Percentiles rank a stretch among this genome's conserved stretches.
These are phyloP conservation scores for Papiliotrema flavescens DNA, from an alignment of 1,284 basidiomycete genomes.

Conservation along the genomic window DNA sequence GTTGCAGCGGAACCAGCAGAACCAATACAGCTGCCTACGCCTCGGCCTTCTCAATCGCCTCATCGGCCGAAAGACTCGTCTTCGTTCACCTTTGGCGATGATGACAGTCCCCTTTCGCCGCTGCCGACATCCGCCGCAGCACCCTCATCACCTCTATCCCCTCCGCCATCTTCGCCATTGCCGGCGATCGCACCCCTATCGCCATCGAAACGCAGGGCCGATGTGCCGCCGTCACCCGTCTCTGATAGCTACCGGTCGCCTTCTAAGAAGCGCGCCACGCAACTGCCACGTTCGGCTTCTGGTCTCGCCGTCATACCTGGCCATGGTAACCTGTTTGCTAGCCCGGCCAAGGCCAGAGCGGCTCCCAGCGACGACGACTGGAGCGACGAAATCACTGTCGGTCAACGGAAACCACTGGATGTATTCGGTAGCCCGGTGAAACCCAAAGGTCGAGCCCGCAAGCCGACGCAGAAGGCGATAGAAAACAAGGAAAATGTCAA, in stretches of 20 bases:
- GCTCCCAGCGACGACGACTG: not conserved
- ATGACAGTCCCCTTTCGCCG: not conserved
- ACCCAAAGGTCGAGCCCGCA: not conserved
- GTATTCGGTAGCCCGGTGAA: conserved; percentile 2
- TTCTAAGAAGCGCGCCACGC: conserved; percentile 16
- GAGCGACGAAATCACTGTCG: not conserved
- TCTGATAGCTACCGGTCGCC: conserved; percentile 9
- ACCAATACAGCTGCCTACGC: not conserved
- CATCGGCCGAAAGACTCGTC: conserved; percentile 5
- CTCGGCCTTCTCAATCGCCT: conserved; percentile 35
- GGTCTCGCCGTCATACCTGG: conserved; percentile 23
- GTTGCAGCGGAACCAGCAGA: not conserved
- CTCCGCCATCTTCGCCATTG: conserved; percentile 1
- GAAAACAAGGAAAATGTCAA: conserved; percentile 4
- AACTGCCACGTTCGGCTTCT: conserved; percentile 14
- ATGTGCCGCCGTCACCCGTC: conserved; percentile 10
- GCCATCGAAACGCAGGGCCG: conserved; percentile 31
- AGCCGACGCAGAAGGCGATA: not conserved
- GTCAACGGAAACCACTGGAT: not conserved
- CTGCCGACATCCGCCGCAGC: conserved; percentile 1
- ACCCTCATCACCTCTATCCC: conserved; percentile 10
- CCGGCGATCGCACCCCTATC: conserved; percentile 19
- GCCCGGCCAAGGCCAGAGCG: not conserved
- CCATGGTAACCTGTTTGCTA: conserved; percentile 31
- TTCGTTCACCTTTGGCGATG: not conserved